A percentile compares a stretch with the other conserved stretches of the same genome.
Conservation (phyloP, 2,329 filamentous ascomycete genomes). For the Trichoderma sp. region DNA sequence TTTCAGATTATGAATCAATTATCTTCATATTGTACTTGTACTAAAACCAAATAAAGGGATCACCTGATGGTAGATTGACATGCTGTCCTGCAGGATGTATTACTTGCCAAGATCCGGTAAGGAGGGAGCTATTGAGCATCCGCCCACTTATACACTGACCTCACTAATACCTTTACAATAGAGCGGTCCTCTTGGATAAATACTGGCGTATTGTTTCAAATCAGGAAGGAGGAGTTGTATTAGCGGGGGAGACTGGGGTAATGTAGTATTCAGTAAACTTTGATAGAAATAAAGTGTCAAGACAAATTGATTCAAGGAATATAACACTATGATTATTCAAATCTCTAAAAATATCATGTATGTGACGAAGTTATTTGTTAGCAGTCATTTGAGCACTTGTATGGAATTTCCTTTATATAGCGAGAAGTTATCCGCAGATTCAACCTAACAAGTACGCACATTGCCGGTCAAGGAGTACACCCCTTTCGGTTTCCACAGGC, state of each 20-base stretch:
- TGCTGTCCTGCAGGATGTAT: neutral
- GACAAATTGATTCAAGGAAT: neutral
- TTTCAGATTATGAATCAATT: neutral
- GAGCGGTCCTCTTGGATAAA: neutral
- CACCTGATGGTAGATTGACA: neutral
- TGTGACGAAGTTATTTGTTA: neutral
- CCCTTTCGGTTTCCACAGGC: neutral
- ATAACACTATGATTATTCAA: neutral
- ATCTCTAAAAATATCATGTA: neutral
- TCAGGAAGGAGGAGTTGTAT: neutral
- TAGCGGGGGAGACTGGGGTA: neutral
- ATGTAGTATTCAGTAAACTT: neutral
- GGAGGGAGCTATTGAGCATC: neutral
- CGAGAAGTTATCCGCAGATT: neutral
- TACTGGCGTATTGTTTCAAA: neutral
- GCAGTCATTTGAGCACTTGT: neutral
- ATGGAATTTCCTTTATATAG: neutral
- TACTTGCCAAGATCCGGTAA: conserved; percentile 2
- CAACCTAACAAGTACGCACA: neutral
- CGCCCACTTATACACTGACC: neutral
- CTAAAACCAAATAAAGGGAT: neutral
- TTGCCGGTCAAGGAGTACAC: neutral
- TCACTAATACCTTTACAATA: neutral
- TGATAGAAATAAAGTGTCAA: neutral
- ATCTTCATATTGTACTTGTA: neutral